Percentiles rank a stretch among this genome's conserved stretches.
phyloP scores from a whole-genome alignment of 2,329 filamentous ascomycete genomes.

The Cryphonectria parasitica region DNA sequence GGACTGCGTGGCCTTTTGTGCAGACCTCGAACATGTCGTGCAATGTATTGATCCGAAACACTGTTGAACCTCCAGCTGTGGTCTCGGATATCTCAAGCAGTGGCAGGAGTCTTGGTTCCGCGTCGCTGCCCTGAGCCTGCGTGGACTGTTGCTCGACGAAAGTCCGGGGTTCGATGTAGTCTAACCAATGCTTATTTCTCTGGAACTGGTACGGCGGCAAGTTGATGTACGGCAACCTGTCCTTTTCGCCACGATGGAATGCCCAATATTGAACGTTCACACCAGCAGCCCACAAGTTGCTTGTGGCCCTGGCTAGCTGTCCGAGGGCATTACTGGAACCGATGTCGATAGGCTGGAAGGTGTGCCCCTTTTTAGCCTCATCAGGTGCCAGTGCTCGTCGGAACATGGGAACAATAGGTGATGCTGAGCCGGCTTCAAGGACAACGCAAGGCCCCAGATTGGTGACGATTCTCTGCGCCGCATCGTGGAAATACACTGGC shows the following conservation, averaged over 20 bases:
- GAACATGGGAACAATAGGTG: constrained; percentile 38
- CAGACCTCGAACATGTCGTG: constrained; percentile 30
- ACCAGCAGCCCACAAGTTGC: constrained; percentile 32
- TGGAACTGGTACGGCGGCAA: constrained; percentile 39
- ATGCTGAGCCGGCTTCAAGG: neutral
- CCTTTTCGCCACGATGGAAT: constrained; percentile 30
- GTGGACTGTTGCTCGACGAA: neutral
- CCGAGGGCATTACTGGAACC: constrained; percentile 8
- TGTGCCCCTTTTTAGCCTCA: neutral
- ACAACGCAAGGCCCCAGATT: constrained; percentile 27
- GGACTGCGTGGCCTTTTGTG: constrained; percentile 34
- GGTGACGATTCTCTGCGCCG: constrained; percentile 34
- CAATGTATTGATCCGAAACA: constrained; percentile 28
- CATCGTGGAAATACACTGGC: constrained; percentile 41
- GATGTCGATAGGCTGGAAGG: constrained; percentile 24
- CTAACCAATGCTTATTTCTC: constrained; percentile 34
- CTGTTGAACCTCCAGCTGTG: neutral
- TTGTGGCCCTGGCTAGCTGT: constrained; percentile 18
- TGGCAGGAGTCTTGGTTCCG: neutral
- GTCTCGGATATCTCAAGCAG: constrained; percentile 7
- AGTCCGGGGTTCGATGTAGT: constrained; percentile 7
- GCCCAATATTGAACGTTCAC: constrained; percentile 33
- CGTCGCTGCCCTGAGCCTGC: constrained; percentile 21
- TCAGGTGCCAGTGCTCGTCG: constrained; percentile 34
- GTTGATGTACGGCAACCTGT: constrained; percentile 25